Evolutionary conservation across 2,329 filamentous ascomycete species (phyloP), one percentile per base, ranked within the genome.

Genomic region (Exophiala oligosperma): DNA sequence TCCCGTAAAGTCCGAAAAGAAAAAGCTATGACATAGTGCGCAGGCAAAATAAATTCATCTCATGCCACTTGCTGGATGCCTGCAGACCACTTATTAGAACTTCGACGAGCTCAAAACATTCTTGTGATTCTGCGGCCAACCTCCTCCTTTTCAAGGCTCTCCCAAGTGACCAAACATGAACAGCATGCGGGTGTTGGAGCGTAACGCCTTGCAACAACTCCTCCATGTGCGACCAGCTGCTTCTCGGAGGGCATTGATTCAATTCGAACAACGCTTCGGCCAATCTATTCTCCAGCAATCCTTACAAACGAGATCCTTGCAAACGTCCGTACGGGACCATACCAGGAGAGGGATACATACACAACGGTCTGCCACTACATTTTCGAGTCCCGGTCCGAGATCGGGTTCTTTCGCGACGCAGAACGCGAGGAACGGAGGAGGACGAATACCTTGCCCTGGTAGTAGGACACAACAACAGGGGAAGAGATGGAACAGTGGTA

Each of bases 261-360:
- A 55, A 29, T 50, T 55, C 32, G 54, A 57, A 57, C 54, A 49
- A 17, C 17, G 17, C 17, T 17, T 17, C 38, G 7, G 29, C 29
- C 47, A 52, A 26, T 49, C 58, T 44, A 17, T 4, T 41, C 21
- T 23, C 5, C 51, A 61, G 56, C 54, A 54, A 53, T 57, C 60
- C 37, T 57, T 65, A 35, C 58, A 63, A 41, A 62, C 59, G 17
- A 62, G 62, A 58, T 56, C 64, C 8, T 32, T 54, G n/a, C 44
- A 17, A 26, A 9, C 29, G 7, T 35, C 29, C 9, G 28, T 37
- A 53, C 53, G 9, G 47, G 43, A 24, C 17, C 37, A 38, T 47
- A 46, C 43, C 23, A 52, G 52, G 26, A 59, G 53, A 35, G 49
- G 49, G 41, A 41, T 61, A 29, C 49, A 61, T 46, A 53, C 46